Base-by-base conservation (phyloP, 2,329 filamentous ascomycete genomes). In the Colletotrichum camelliae region DNA sequence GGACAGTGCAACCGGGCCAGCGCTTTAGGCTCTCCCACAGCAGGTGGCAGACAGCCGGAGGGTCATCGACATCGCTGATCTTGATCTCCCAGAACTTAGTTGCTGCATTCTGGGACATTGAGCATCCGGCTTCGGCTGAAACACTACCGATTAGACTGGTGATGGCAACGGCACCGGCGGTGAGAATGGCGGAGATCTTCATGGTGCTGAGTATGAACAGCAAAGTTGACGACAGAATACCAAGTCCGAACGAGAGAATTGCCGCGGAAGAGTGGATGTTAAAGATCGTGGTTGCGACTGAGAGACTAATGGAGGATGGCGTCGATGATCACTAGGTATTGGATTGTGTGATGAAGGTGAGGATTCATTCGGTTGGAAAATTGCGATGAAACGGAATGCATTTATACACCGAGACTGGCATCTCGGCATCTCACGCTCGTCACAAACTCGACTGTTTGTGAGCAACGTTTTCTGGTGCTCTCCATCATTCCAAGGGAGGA, bases 221-320 rank as follows among this genome's bases (percentile, higher is more conserved):
- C 9, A 9, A 33, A 33, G 31, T 9, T 33, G 31, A 10, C 12
- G 31, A 33, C 31, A 12, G 9, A 10, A 33, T 33, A 12, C 12
- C 1, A 35, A 35, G 33, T 15, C 1, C 13, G 6, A 52, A 15
- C 6, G 43, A 21, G n/a, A 7, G 43, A 2, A 52, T 7, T 21
- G 0, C 5, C 10, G n/a, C 5, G 9, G 5, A 7, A 5, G n/a
- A 21, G n/a, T 2, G n/a, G n/a, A 7, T 4, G 8, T 2, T 1
- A 48, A 18, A 6, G 39, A 48, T 48, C 9, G 18, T 48, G 5
- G 18, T 2, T 24, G 43, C 1, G n/a, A 52, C 12, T 52, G 0
- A 13, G 18, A 52, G 10, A 52, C 43, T 13, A 1, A 13, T 13
- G 43, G 21, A 12, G 18, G 39, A n/a, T n/a, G 18, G 5, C 1